A percentile compares a stretch with the other conserved stretches of the same genome.
Conservation (phyloP, 2,329 filamentous ascomycete species). For the Aspergillus oerlinghausenensis region DNA sequence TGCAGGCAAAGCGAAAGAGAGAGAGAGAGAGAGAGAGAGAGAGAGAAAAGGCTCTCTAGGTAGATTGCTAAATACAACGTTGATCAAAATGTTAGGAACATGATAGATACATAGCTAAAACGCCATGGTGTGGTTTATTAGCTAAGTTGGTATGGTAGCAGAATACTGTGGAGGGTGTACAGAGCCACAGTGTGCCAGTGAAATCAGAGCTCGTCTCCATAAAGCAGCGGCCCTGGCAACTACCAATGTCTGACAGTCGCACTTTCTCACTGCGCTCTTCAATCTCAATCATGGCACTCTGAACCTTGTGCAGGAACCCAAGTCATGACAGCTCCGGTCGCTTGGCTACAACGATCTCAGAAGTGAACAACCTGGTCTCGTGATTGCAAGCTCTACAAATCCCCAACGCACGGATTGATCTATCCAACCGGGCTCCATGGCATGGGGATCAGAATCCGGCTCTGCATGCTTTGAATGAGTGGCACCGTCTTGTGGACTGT, state of each 20-base stretch:
- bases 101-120: neutral
- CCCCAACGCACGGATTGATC: conserved; percentile 1
- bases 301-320: neutral
- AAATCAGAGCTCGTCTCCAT: neutral
- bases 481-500: conserved; percentile 98
- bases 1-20: neutral
- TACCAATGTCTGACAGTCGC: neutral
- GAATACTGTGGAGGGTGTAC: neutral
- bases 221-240: neutral
- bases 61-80: neutral
- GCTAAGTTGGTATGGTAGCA: neutral
- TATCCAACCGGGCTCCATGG: conserved; percentile 91
- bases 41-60: neutral
- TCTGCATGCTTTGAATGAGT: conserved; percentile 95
- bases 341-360: neutral
- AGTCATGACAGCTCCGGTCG: neutral
- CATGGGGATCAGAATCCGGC: conserved; percentile 86
- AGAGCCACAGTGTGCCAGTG: neutral
- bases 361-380: neutral
- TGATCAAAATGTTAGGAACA: neutral
- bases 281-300: neutral
- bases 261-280: neutral
- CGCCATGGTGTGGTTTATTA: neutral
- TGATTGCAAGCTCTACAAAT: conserved; percentile 4
- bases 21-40: too few relatives aligned